Conservation (phyloP, 345 rosid genomes). For the Heritiera fomes region DNA sequence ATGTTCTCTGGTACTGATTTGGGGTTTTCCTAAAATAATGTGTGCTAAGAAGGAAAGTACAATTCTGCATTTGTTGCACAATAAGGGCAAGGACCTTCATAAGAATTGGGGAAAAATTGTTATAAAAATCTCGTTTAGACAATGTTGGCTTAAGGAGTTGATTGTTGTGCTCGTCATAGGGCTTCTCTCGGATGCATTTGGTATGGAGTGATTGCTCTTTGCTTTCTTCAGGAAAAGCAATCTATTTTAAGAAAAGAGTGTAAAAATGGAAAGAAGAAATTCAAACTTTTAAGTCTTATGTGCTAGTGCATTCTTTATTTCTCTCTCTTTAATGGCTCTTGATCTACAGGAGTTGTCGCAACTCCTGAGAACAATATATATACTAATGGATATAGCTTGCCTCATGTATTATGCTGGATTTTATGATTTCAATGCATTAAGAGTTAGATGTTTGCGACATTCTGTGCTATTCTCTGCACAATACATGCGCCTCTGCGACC, state of each 20-base stretch:
- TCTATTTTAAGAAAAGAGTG: not conserved
- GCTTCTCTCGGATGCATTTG: not conserved
- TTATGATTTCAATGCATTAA: slow-evolving; percentile 3
- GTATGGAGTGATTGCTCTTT: not conserved
- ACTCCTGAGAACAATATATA: not conserved
- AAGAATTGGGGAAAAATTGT: not conserved
- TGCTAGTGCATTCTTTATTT: not conserved
- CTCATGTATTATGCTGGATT: not conserved
- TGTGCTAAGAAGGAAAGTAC: not conserved
- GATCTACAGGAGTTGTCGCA: not conserved
- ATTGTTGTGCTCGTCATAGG: not conserved
- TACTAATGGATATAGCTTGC: not conserved
- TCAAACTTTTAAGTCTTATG: not conserved
- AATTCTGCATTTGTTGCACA: not conserved
- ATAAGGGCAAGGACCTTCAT: not conserved
- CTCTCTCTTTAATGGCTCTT: not conserved
- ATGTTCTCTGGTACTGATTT: not conserved
- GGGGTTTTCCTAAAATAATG: not conserved
- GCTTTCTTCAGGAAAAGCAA: slow-evolving; percentile 2
- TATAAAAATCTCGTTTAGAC: not conserved
- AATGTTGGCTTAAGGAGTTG: not conserved
- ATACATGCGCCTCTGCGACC: not conserved
- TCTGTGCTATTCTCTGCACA: not conserved
- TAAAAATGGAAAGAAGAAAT: not conserved
- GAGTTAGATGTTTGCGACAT: not conserved